Base-by-base conservation (phyloP, 169 alveolate genomes). In the Eimeria tenella region DNA sequence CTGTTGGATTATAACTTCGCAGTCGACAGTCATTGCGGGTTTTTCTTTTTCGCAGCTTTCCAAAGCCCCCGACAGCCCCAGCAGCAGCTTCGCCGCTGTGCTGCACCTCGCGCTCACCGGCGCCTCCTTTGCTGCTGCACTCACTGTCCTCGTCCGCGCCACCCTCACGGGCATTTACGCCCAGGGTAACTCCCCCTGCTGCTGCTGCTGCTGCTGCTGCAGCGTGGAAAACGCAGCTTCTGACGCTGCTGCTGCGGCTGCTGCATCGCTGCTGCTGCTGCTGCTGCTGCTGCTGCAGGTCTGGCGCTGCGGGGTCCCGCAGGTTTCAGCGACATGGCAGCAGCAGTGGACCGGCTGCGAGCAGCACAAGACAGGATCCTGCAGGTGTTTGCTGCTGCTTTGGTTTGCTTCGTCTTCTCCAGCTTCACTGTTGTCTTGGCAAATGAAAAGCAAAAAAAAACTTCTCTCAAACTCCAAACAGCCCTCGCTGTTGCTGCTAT, bases 11-110 rank as follows among this genome's bases (percentile, higher is more conserved):
- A 70, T 93, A 8, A 93, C 95, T 1, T 82, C 95, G 50, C 95
- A 93, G 52, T 93, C 95, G 0, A 82, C 95, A 3, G 95, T 93
- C n/a, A 65, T 93, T 23, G 93, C 93, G 4, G 95, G 95, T n/a
- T 93, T 93, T 58, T 52, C 93, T 13, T 93, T 93, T 60, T 82
- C 74, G 7, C 95, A 93, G 75, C 87, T 93, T 8, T 56, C 94
- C 8, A 53, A 58, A 3, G 86, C 93, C 10, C 42, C 65, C 5
- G 87, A 81, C 5, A 49, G 31, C 23, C 23, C 56, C 11, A 11
- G 11, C 8, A 19, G 75, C 23, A 6, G 15, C 11, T 53, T 1
- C n/a, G 10, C 84, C 7, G 53, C 53, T 11, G 10, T 93, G 62
- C 42, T 82, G n/a, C 56, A 82, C 62, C 31, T 86, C 31, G 23